Percentiles rank a stretch among this genome's conserved stretches.
phyloP scores from a whole-genome alignment of 495 filamentous ascomycete genomes.

The Beverwykella pulmonaria region DNA sequence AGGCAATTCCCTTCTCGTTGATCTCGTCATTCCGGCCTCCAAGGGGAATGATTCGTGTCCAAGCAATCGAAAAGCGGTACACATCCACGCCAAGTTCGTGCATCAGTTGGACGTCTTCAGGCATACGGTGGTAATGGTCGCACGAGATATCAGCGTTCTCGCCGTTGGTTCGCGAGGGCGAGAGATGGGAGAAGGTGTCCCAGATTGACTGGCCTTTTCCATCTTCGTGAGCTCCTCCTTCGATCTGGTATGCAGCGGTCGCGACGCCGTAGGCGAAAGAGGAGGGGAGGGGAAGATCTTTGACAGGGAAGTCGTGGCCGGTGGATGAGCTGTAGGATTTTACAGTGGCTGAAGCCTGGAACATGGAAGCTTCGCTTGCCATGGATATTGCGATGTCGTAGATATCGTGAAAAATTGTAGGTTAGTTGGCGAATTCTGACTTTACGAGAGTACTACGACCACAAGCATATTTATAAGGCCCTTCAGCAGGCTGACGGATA shows the following conservation, averaged over 20 bases:
- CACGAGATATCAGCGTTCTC: not conserved
- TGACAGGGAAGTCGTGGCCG: no score
- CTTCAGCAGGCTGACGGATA: no score
- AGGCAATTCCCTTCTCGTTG: not conserved
- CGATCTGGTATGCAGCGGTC: not conserved
- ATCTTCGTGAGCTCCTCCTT: not conserved
- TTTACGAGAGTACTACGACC: no score
- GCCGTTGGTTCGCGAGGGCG: not conserved
- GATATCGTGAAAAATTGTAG: no score
- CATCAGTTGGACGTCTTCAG: not conserved
- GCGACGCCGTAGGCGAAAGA: not conserved
- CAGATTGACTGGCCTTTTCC: not conserved
- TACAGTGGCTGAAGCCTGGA: no score
- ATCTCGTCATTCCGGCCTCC: not conserved
- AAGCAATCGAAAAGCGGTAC: not conserved
- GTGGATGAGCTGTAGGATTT: no score
- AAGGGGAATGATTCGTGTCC: not conserved
- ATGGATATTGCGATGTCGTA: no score
- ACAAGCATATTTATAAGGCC: no score
- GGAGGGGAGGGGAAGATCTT: no score
- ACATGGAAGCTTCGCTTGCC: no score
- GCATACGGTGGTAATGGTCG: not conserved
- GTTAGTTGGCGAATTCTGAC: no score
- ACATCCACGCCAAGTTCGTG: not conserved
- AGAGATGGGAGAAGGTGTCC: not conserved